These are phyloP conservation scores for Isatis tinctoria DNA, from an alignment of 345 rosid genomes.

Conservation along the genomic window DNA sequence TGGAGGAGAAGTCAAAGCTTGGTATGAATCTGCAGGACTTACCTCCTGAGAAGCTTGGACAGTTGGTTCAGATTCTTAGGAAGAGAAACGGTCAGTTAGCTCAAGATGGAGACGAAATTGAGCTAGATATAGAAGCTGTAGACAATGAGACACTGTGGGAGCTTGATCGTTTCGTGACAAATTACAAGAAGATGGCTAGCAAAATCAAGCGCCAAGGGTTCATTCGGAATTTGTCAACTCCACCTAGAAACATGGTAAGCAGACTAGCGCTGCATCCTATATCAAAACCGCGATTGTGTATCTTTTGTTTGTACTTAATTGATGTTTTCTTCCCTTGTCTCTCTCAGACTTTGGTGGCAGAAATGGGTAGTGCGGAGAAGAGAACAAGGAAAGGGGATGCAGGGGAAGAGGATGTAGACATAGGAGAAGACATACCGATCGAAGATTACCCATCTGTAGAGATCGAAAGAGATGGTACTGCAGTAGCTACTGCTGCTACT, in stretches of 20 bases:
- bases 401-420: slow-evolving; percentile 83
- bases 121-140: slow-evolving; percentile 67
- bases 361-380: slow-evolving; percentile 43
- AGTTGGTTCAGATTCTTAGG: slow-evolving; percentile 59
- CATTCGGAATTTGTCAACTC: slow-evolving; percentile 18
- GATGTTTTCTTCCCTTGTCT: neutral
- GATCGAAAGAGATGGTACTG: slow-evolving; percentile 68
- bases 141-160: slow-evolving; percentile 79
- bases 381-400: slow-evolving; percentile 60
- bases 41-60: slow-evolving; percentile 78
- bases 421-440: slow-evolving; percentile 73
- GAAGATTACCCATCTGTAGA: slow-evolving; percentile 72
- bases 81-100: slow-evolving; percentile 64
- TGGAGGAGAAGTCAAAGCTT: slow-evolving; percentile 68
- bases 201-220: slow-evolving; percentile 65
- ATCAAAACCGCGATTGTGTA: neutral
- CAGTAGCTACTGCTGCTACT: slow-evolving; percentile 24
- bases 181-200: slow-evolving; percentile 72
- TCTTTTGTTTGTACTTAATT: neutral
- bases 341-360: slow-evolving; percentile 28
- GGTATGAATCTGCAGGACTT: slow-evolving; percentile 65
- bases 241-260: slow-evolving; percentile 23
- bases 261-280: neutral
- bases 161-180: slow-evolving; percentile 71
- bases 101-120: slow-evolving; percentile 83